Conservation (phyloP, 176 grass and related monocot species). For the Carex scoparia region DNA sequence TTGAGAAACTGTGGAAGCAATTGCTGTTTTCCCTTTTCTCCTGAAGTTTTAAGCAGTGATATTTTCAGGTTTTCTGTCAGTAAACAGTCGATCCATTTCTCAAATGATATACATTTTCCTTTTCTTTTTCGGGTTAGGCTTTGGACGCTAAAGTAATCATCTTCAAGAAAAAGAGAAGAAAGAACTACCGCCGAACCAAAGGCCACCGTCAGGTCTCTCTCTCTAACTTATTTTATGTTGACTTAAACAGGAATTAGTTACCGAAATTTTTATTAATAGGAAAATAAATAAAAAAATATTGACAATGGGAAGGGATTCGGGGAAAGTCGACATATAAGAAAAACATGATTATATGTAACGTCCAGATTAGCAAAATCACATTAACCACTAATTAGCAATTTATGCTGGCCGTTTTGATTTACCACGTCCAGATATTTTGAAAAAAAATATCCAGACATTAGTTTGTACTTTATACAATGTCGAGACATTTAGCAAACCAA, state of each 20-base stretch:
- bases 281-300: too few relatives aligned
- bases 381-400: too few relatives aligned
- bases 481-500: too few relatives aligned
- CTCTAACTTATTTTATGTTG: background rate
- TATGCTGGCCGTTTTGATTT: too few relatives aligned
- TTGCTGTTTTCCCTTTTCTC: background rate
- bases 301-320: too few relatives aligned
- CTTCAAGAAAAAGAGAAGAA: conserved; percentile 99
- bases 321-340: too few relatives aligned
- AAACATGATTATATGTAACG: too few relatives aligned
- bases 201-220: conserved; percentile 85
- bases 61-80: background rate
- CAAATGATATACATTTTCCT: background rate
- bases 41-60: background rate
- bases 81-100: background rate
- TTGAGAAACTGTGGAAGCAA: background rate
- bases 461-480: too few relatives aligned
- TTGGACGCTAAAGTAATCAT: conserved; percentile 98
- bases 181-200: conserved; percentile 95
- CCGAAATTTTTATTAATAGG: too few relatives aligned
- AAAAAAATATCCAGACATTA: too few relatives aligned
- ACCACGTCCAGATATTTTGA: too few relatives aligned
- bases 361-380: too few relatives aligned
- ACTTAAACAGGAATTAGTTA: background rate
- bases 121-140: conserved; percentile 35